Percentiles rank a stretch among this genome's conserved stretches.
phyloP scores from a whole-genome alignment of 345 rosid species.

The Isatis tinctoria region DNA sequence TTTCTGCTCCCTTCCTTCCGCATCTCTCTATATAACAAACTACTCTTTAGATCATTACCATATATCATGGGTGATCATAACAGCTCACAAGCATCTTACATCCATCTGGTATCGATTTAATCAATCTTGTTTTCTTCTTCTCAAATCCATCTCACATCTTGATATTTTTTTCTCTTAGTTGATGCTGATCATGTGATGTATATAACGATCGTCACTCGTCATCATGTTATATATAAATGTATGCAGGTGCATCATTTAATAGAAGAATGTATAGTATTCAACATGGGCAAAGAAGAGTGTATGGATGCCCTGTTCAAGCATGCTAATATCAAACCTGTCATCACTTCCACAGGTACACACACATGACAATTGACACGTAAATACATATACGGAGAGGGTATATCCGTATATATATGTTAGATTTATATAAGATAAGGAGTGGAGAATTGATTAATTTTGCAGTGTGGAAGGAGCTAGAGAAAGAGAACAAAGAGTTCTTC shows the following conservation, averaged over 20 bases:
- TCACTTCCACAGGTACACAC: conserved; percentile 73
- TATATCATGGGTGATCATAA: conserved; percentile 41
- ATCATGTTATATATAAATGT: background rate
- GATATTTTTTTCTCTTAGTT: background rate
- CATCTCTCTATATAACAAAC: background rate
- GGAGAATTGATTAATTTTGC: background rate
- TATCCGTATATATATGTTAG: background rate
- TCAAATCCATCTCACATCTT: background rate
- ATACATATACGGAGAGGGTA: background rate
- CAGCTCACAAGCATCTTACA: conserved; percentile 54
- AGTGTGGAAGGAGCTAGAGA: conserved; percentile 96
- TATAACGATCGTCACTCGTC: background rate
- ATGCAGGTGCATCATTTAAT: conserved; percentile 86
- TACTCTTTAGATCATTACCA: background rate
- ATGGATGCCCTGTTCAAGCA: conserved; percentile 84
- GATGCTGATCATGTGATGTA: background rate
- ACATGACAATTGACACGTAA: background rate
- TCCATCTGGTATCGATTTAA: conserved; percentile 45
- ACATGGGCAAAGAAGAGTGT: conserved; percentile 91
- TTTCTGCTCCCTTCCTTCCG: conserved; percentile 14
- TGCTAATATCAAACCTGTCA: conserved; percentile 77
- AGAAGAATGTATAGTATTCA: conserved; percentile 83
- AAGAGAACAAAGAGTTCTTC: conserved; percentile 87
- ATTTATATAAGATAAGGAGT: background rate
- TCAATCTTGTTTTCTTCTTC: background rate